Base-by-base conservation (phyloP, 2,329 filamentous ascomycete species). In the Hymenoscyphus albidus region DNA sequence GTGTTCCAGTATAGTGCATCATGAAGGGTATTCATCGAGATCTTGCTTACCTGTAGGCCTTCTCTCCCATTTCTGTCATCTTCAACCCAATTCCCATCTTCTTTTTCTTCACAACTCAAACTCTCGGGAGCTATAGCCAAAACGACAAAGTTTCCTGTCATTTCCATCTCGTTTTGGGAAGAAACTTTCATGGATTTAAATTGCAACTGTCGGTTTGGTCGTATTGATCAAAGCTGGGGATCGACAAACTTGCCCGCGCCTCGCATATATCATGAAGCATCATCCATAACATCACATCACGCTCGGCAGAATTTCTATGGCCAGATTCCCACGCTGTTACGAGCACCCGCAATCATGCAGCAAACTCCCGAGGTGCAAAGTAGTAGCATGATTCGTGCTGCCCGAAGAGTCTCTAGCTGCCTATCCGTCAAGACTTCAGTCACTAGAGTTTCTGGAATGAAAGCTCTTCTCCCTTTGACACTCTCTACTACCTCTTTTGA, bases 371-470 rank as follows among this genome's bases (percentile, higher is more conserved):
- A 56, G 22, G 22, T 51, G 14, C 22, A 56, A 38, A 4, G 10
- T 56, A 42, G 7, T 12, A 61, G 18, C 62, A 54, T 51, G 18
- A 31, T 40, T 44, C 44, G 32, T 16, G 48, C 31, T 42, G 27
- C 31, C n/a, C 40, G 55, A 31, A 64, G 51, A 14, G 27, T 22
- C 4, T 54, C 62, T 3, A 63, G 48, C 31, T 27, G 58, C 14
- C 35, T 38, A 9, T 62, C 63, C 18, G 22, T 65, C 35, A 61
- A 68, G 18, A 69, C 67, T 61, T 69, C 69, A 51, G 44, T 51
- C 44, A 51, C 44, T n/a, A 22, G 44, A 5, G 70, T 74, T n/a
- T 62, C 68, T 10, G 66, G 68, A 1, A 73, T 74, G 72, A 73
- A 70, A 62, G 62, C 44, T 35, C 66, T 72, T 9, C 62, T 70